phyloP scores from a whole-genome alignment of 2,329 filamentous ascomycete genomes.

The Chaetomium sp. region DNA sequence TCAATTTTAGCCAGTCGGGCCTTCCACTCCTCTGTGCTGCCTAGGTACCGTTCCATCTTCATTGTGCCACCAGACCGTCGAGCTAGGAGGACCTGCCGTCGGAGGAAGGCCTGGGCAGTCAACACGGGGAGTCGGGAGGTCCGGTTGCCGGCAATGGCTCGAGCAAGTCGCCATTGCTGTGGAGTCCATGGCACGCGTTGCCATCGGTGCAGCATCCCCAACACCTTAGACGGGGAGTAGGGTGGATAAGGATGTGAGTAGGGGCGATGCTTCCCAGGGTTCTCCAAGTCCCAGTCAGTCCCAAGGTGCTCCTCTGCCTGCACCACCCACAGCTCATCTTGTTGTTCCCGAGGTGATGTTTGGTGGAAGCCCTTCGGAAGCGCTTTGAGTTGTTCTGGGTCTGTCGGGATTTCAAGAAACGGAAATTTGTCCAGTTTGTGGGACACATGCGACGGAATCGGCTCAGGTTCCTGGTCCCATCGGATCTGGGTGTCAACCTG shows the following conservation, averaged over 20 bases:
- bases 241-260: constrained; percentile 9
- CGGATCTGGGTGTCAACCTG: not conserved
- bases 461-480: too few relatives aligned
- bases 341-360: constrained; percentile 11
- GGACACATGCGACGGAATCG: too few relatives aligned
- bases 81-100: constrained; percentile 11
- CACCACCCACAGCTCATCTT: constrained; percentile 16
- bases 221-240: constrained; percentile 15
- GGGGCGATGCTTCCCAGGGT: constrained; percentile 1
- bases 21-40: constrained; percentile 24
- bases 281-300: constrained; percentile 6
- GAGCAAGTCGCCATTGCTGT: constrained; percentile 11
- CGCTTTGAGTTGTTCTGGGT: constrained; percentile 1
- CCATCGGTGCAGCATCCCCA: constrained; percentile 14
- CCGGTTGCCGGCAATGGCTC: constrained; percentile 15
- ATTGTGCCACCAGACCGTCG: constrained; percentile 17
- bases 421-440: not conserved
- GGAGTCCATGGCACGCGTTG: constrained; percentile 4
- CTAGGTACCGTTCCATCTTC: constrained; percentile 13
- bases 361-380: constrained; percentile 10
- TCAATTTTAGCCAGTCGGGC: constrained; percentile 27
- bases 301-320: constrained; percentile 2
- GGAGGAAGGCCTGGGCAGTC: constrained; percentile 13
- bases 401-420: not conserved
- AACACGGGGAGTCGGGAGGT: constrained; percentile 13